Evolutionary conservation across 1,139 yeast species (phyloP).

Genomic region (Maudiozyma humilis): DNA sequence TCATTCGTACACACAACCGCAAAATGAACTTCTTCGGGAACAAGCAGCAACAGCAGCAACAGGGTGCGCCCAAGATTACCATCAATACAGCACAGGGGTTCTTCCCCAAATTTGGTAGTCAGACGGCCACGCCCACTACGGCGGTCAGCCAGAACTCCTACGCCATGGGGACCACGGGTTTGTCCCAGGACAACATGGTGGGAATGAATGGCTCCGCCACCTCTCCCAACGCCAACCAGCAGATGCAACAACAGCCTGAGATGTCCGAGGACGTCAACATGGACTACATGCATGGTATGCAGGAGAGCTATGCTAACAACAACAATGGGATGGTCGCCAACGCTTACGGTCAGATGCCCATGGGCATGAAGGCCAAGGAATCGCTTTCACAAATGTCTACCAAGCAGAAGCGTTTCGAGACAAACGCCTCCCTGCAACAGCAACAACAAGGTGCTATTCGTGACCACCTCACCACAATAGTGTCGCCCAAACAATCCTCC

Average conservation of each 20-base stretch:
- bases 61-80: conserved; percentile 8
- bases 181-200: conserved; percentile 4
- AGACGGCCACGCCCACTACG: conserved; percentile 48
- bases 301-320: background rate
- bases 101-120: conserved; percentile 28
- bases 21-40: conserved; percentile 27
- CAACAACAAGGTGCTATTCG: conserved; percentile 2
- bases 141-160: conserved; percentile 54
- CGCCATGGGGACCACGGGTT: conserved; percentile 57
- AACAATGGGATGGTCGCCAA: background rate
- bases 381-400: conserved; percentile 9
- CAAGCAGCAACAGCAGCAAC: conserved; percentile 3
- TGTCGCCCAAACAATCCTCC: conserved; percentile 6
- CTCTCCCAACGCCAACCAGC: conserved; percentile 5
- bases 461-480: conserved; percentile 4
- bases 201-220: background rate
- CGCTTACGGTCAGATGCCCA: background rate
- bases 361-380: conserved; percentile 8
- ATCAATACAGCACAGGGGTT: conserved; percentile 17
- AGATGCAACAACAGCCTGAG: conserved; percentile 7
- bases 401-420: conserved; percentile 2
- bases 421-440: conserved; percentile 6
- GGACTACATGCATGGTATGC: background rate
- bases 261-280: conserved; percentile 10
- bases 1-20: no score